These are phyloP conservation scores for Acarospora socialis DNA, from an alignment of 2,329 filamentous ascomycete genomes.

Conservation along the genomic window DNA sequence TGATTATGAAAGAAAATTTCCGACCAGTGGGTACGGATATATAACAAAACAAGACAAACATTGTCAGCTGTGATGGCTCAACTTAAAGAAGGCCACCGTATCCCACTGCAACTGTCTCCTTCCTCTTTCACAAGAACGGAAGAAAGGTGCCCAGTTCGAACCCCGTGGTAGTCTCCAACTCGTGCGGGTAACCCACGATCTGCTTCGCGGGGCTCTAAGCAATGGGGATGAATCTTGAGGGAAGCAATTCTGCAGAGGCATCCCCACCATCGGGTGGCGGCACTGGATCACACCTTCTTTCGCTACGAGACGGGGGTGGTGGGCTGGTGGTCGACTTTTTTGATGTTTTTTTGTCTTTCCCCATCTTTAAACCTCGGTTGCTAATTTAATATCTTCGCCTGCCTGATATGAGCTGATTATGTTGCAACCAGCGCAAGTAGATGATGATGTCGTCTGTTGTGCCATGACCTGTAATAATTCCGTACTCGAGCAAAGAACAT, in stretches of 20 bases:
- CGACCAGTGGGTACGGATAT: no score
- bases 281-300: slow-evolving; percentile 34
- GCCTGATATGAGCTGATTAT: no score
- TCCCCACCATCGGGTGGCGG: slow-evolving; percentile 40
- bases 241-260: slow-evolving; percentile 45
- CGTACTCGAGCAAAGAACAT: no score
- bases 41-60: no score
- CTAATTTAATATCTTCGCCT: no score
- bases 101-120: slow-evolving; percentile 9
- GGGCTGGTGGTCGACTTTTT: slow-evolving; percentile 23
- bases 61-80: slow-evolving; percentile 23
- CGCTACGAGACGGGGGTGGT: slow-evolving; percentile 18
- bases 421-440: no score
- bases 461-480: no score
- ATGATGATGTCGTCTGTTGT: no score
- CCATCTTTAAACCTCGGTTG: no score
- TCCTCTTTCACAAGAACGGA: no score
- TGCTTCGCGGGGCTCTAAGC: slow-evolving; percentile 36
- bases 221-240: slow-evolving; percentile 40
- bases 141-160: slow-evolving; percentile 40
- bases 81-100: slow-evolving; percentile 14
- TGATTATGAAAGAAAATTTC: no score
- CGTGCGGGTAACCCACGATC: slow-evolving; percentile 41
- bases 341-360: no score
- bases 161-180: slow-evolving; percentile 38